Evolutionary conservation across 2,329 filamentous ascomycete genomes (phyloP).

Genomic region (Colletotrichum noveboracense): DNA sequence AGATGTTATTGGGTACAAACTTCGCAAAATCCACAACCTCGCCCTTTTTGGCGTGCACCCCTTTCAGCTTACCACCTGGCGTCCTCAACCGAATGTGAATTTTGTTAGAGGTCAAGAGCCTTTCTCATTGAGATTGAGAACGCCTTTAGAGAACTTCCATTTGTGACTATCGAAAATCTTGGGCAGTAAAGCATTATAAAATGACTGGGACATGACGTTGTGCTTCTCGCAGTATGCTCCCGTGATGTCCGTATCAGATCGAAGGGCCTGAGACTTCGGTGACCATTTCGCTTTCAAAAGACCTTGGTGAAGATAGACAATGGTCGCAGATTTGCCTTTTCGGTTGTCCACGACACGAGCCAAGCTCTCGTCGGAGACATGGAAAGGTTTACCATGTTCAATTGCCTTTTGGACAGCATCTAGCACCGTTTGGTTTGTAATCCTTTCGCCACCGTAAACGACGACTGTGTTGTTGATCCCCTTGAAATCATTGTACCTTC

Average conservation of each 20-base stretch:
- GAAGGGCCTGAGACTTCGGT: neutral
- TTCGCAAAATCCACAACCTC: neutral
- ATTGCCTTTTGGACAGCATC: neutral
- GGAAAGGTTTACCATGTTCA: neutral
- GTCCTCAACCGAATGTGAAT: neutral
- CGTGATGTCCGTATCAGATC: neutral
- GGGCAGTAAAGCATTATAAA: neutral
- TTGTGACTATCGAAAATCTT: neutral
- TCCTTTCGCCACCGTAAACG: neutral
- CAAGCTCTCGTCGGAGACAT: neutral
- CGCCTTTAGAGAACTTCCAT: neutral
- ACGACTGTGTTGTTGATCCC: neutral
- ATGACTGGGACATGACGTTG: neutral
- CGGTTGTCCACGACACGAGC: neutral
- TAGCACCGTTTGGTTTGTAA: neutral
- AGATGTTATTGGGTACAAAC: neutral
- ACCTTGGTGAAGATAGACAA: neutral
- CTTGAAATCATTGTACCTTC: neutral
- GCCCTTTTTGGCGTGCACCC: neutral
- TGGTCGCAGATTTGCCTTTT: neutral
- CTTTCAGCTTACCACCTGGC: neutral
- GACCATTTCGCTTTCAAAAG: neutral
- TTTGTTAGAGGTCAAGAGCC: neutral
- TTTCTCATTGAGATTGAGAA: fast-evolving
- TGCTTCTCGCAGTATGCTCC: neutral